phyloP scores from a whole-genome alignment of 768 basidiomycete species.

The Collybiopsis confluens region DNA sequence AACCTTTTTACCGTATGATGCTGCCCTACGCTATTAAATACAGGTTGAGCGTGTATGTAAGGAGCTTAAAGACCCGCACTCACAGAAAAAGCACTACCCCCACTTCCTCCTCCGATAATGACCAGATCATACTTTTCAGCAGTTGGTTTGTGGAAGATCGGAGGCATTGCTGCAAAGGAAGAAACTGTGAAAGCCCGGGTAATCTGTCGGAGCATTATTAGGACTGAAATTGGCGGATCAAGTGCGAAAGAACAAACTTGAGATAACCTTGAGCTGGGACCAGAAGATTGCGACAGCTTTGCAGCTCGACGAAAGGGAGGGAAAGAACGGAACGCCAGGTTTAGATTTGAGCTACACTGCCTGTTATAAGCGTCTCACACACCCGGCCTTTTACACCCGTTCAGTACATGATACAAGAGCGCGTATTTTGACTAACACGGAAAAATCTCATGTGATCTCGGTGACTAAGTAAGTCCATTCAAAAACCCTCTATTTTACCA shows the following conservation, averaged over 20 bases:
- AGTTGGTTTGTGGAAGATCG: conserved; percentile 57
- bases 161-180: conserved; percentile 57
- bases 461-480: too few relatives aligned
- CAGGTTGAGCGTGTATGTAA: not conserved
- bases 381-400: too few relatives aligned
- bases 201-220: conserved; percentile 32
- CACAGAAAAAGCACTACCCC: conserved; percentile 85
- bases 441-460: too few relatives aligned
- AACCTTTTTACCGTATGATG: conserved; percentile 88
- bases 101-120: conserved; percentile 90
- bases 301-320: not conserved
- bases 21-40: conserved; percentile 75
- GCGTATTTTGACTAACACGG: too few relatives aligned
- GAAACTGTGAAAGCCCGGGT: conserved; percentile 39
- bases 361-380: too few relatives aligned
- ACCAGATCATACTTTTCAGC: conserved; percentile 77
- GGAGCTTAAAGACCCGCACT: conserved; percentile 20
- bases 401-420: too few relatives aligned
- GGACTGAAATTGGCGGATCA: not conserved
- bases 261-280: not conserved
- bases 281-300: conserved; percentile 1
- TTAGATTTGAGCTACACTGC: not conserved
- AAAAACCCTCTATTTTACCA: too few relatives aligned
- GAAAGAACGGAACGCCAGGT: conserved; percentile 5
- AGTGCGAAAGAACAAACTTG: not conserved